Conservation (phyloP, 2,329 filamentous ascomycete species). For the Clonostachys byssicola region DNA sequence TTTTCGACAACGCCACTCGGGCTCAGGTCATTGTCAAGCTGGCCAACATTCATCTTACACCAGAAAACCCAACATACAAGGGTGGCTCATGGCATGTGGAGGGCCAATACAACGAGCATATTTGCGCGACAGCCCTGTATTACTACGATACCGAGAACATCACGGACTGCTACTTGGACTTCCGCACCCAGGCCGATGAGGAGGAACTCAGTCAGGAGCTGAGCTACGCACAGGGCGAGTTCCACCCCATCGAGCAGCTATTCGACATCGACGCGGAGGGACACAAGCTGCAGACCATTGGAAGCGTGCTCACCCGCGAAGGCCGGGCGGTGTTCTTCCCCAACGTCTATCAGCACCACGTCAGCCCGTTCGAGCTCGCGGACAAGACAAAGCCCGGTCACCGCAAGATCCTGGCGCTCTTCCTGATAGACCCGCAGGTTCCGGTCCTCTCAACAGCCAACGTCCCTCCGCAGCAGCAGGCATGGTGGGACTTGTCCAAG, state of each 20-base stretch:
- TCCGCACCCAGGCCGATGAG: slow-evolving; percentile 35
- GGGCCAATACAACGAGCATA: slow-evolving; percentile 57
- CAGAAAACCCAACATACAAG: slow-evolving; percentile 48
- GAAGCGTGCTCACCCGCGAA: slow-evolving; percentile 37
- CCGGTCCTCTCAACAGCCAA: slow-evolving; percentile 37
- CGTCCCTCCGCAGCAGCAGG: slow-evolving; percentile 35
- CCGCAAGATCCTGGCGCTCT: slow-evolving; percentile 55
- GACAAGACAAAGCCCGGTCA: slow-evolving; percentile 51
- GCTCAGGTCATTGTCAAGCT: slow-evolving; percentile 64
- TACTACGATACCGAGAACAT: slow-evolving; percentile 60
- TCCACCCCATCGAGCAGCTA: slow-evolving; percentile 21
- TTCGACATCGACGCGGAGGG: slow-evolving; percentile 21
- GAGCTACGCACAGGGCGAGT: slow-evolving; percentile 22
- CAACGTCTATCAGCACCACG: slow-evolving; percentile 47
- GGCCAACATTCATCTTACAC: slow-evolving; percentile 55
- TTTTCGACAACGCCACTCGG: slow-evolving; percentile 18
- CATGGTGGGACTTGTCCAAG: slow-evolving; percentile 22
- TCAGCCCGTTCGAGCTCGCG: slow-evolving; percentile 43
- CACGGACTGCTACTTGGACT: slow-evolving; percentile 42
- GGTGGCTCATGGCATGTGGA: slow-evolving; percentile 54
- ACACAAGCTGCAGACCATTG: slow-evolving; percentile 29
- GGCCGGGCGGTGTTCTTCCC: slow-evolving; percentile 52
- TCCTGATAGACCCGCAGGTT: slow-evolving; percentile 52
- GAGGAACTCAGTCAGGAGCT: slow-evolving; percentile 6
- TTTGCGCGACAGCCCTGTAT: slow-evolving; percentile 59